Conservation (phyloP, 2,329 filamentous ascomycete species). For the Fusarium drepaniforme region DNA sequence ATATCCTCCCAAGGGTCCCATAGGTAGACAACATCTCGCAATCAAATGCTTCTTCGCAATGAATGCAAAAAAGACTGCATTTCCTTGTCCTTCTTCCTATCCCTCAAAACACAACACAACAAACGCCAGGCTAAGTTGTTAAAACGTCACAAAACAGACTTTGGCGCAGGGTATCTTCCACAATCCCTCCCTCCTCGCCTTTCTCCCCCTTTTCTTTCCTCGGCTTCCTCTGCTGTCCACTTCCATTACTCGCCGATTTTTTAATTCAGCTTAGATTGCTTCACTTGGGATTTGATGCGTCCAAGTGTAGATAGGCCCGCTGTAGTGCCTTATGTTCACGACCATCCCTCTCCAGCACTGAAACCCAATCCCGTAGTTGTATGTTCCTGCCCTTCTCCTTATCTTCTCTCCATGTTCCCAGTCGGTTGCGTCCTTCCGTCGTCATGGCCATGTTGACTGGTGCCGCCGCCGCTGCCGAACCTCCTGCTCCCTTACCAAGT, state of each 20-base stretch:
- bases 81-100: conserved; percentile 36
- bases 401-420: conserved; percentile 85
- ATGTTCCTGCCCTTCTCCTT: conserved; percentile 81
- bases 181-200: conserved; percentile 28
- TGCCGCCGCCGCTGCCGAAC: conserved; percentile 45
- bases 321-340: conserved; percentile 74
- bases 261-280: conserved; percentile 2
- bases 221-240: neutral
- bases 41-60: conserved; percentile 12
- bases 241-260: conserved; percentile 34
- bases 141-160: conserved; percentile 46
- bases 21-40: conserved; percentile 9
- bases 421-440: conserved; percentile 69
- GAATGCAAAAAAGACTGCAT: conserved; percentile 33
- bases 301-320: conserved; percentile 65
- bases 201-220: neutral
- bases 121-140: conserved; percentile 51
- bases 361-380: conserved; percentile 85
- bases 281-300: conserved; percentile 60
- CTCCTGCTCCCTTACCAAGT: conserved; percentile 49
- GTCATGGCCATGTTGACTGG: conserved; percentile 59
- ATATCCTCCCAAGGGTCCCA: conserved; percentile 1
- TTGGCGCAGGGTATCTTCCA: conserved; percentile 49
- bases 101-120: conserved; percentile 34
- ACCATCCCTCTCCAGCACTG: conserved; percentile 83